A percentile compares a stretch with the other conserved stretches of the same genome.
phyloP scores from a whole-genome alignment of 192 early-diverging fungal genomes.

The Backusella liffmaniae region DNA sequence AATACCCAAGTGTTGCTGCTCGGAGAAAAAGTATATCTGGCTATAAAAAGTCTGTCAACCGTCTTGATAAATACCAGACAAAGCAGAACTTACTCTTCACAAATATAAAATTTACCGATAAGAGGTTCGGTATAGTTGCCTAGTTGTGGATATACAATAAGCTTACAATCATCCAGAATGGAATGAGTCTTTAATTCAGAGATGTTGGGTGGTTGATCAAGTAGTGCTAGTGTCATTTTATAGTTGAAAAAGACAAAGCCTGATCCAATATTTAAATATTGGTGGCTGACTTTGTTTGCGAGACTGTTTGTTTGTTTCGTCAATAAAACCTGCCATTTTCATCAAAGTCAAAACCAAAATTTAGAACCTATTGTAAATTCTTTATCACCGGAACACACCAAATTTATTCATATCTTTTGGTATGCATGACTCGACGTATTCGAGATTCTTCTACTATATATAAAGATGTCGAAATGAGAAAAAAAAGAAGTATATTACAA shows the following conservation, averaged over 20 bases:
- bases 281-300: background rate
- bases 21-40: constrained; percentile 51
- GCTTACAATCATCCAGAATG: constrained; percentile 2
- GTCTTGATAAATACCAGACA: background rate
- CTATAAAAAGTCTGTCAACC: constrained; percentile 24
- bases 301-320: background rate
- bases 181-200: constrained; percentile 8
- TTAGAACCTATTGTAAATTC: background rate
- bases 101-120: constrained; percentile 44
- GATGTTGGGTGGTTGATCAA: constrained; percentile 25
- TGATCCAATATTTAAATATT: background rate
- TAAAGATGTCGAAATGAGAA: background rate
- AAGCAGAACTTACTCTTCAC: constrained; percentile 38
- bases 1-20: constrained; percentile 38
- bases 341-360: background rate
- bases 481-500: background rate
- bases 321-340: background rate
- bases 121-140: constrained; percentile 11
- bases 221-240: constrained; percentile 31
- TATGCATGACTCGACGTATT: background rate
- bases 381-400: background rate
- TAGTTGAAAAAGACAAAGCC: background rate
- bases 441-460: background rate
- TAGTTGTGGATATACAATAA: constrained; percentile 27
- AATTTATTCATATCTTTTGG: background rate